phyloP scores from a whole-genome alignment of 768 basidiomycete species.

The Favolaschia claudopus region DNA sequence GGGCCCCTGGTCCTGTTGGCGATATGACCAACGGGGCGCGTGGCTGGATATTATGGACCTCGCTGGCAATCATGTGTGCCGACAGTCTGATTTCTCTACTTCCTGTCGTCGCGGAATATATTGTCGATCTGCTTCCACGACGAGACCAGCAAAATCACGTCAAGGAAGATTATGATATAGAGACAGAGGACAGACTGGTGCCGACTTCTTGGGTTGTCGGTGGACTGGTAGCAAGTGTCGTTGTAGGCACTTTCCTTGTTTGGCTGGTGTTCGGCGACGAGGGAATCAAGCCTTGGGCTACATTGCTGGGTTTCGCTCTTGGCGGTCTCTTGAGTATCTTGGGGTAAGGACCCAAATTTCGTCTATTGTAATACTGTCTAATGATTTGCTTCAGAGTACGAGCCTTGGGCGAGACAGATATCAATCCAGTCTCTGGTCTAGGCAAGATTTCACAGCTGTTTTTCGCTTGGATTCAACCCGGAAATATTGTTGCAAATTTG shows the following conservation, averaged over 20 bases:
- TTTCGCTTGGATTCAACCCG: conserved; percentile 94
- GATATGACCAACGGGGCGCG: conserved; percentile 90
- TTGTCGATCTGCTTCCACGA: conserved; percentile 41
- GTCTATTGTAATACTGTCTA: neutral
- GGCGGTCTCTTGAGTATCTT: conserved; percentile 88
- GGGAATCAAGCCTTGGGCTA: conserved; percentile 96
- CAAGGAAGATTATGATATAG: conserved; percentile 68
- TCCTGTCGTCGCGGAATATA: conserved; percentile 70
- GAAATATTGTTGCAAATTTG: conserved; percentile 96
- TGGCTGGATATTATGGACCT: conserved; percentile 97
- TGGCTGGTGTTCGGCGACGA: conserved; percentile 91
- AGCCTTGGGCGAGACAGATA: conserved; percentile 94
- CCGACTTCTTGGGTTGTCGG: conserved; percentile 78
- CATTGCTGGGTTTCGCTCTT: conserved; percentile 80
- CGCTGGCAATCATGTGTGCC: conserved; percentile 94
- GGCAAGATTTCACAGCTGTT: conserved; percentile 95
- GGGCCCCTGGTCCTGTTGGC: conserved; percentile 93
- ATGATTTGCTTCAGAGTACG: conserved; percentile 67
- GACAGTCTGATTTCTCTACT: conserved; percentile 89
- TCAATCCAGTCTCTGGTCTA: conserved; percentile 91
- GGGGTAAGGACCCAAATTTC: conserved; percentile 66
- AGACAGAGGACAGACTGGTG: conserved; percentile 82
- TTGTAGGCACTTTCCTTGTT: conserved; percentile 78
- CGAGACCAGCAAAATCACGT: conserved; percentile 30
- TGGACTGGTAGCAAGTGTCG: conserved; percentile 69